Evolutionary conservation across 352 stramenopile genomes (phyloP).

Genomic region (Globisporangium barbulae): DNA sequence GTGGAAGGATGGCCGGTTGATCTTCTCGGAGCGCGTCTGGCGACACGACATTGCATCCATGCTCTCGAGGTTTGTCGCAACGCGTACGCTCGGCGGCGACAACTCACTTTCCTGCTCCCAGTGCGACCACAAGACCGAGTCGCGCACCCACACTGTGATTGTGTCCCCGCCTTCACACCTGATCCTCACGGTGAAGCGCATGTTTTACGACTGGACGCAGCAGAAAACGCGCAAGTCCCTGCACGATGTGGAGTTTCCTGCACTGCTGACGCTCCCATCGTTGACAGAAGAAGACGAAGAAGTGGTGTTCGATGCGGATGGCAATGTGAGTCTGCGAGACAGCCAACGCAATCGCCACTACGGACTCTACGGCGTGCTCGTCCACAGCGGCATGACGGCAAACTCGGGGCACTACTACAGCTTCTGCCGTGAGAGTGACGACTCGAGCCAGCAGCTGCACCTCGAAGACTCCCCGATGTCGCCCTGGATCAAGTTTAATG

Average conservation of each 20-base stretch:
- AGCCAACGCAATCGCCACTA: slow-evolving; percentile 57
- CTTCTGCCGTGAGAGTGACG: slow-evolving; percentile 82
- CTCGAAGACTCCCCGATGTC: slow-evolving; percentile 70
- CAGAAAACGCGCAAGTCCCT: slow-evolving; percentile 87
- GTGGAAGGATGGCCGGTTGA: slow-evolving; percentile 71
- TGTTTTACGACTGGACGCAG: slow-evolving; percentile 88
- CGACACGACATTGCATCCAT: slow-evolving; percentile 81
- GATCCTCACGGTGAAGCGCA: slow-evolving; percentile 88
- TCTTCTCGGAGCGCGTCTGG: slow-evolving; percentile 85
- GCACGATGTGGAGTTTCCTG: slow-evolving; percentile 76
- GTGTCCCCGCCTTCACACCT: slow-evolving; percentile 76
- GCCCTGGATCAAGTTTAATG: slow-evolving; percentile 92
- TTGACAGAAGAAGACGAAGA: slow-evolving; percentile 61
- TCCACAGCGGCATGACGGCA: slow-evolving; percentile 85
- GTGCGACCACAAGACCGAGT: slow-evolving; percentile 79
- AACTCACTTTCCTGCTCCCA: slow-evolving; percentile 71
- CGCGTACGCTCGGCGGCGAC: slow-evolving; percentile 74
- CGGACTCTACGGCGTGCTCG: slow-evolving; percentile 86
- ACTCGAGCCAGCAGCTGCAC: slow-evolving; percentile 67
- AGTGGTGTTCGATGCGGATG: slow-evolving; percentile 22
- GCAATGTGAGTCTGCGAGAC: slow-evolving; percentile 16
- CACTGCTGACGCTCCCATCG: slow-evolving; percentile 62
- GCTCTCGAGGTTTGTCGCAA: slow-evolving; percentile 75
- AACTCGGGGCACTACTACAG: slow-evolving; percentile 92
- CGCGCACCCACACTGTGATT: slow-evolving; percentile 75